Conservation (phyloP, 768 basidiomycete species). For the Amanita jacksonii region DNA sequence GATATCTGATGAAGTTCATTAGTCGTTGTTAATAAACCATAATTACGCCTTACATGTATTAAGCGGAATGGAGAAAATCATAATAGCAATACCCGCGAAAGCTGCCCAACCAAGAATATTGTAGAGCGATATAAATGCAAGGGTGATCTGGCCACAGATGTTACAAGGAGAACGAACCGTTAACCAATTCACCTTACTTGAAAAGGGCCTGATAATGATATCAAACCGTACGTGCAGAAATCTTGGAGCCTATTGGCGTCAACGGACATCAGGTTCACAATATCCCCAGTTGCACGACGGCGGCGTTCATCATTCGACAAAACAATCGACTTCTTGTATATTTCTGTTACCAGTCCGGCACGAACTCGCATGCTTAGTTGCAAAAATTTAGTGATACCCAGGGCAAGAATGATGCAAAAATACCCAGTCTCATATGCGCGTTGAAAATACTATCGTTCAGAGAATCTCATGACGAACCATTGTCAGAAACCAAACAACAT, state of each 20-base stretch:
- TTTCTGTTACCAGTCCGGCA: slow-evolving; percentile 75
- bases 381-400: not conserved
- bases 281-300: slow-evolving; percentile 77
- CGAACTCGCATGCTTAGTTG: slow-evolving; percentile 75
- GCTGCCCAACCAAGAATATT: slow-evolving; percentile 86
- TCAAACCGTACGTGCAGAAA: slow-evolving; percentile 74
- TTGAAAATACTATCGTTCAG: slow-evolving; percentile 64
- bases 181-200: slow-evolving; percentile 36
- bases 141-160: slow-evolving; percentile 43
- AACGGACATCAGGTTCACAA: slow-evolving; percentile 91
- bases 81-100: slow-evolving; percentile 82
- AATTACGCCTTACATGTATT: slow-evolving; percentile 39
- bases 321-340: slow-evolving; percentile 80
- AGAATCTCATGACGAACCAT: not conserved
- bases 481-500: slow-evolving; percentile 6
- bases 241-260: slow-evolving; percentile 76
- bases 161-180: not conserved
- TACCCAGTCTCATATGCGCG: slow-evolving; percentile 65
- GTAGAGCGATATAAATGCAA: slow-evolving; percentile 89
- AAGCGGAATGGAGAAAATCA: slow-evolving; percentile 74
- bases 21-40: slow-evolving; percentile 1
- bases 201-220: slow-evolving; percentile 77
- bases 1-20: slow-evolving; percentile 29
- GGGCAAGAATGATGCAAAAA: not conserved
- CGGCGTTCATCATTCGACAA: slow-evolving; percentile 76